Conservation (phyloP, 2,329 filamentous ascomycete genomes). For the Niveomyces coronatus region DNA sequence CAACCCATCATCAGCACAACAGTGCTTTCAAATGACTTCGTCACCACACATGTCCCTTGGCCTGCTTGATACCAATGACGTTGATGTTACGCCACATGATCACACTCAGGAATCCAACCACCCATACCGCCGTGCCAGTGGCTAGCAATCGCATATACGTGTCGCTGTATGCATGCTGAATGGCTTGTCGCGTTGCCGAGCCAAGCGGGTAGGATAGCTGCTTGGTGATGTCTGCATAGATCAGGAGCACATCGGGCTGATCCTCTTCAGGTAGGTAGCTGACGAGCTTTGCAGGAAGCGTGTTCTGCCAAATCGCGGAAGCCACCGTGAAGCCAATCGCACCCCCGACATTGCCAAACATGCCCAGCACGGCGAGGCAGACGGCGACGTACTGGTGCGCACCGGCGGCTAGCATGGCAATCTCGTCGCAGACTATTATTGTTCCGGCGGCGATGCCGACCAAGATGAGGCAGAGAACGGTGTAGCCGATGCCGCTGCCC, state of each 20-base stretch:
- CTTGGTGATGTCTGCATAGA: conserved; percentile 42
- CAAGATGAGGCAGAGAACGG: conserved; percentile 30
- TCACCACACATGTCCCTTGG: conserved; percentile 30
- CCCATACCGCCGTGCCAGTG: conserved; percentile 24
- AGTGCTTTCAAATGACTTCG: conserved; percentile 20
- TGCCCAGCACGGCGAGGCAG: conserved; percentile 18
- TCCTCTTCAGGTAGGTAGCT: conserved; percentile 36
- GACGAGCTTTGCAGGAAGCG: conserved; percentile 31
- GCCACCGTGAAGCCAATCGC: conserved; percentile 21
- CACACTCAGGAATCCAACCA: conserved; percentile 24
- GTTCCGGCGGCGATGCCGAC: conserved; percentile 28
- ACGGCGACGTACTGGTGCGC: conserved; percentile 22
- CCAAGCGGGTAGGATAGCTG: conserved; percentile 42
- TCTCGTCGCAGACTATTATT: conserved; percentile 19
- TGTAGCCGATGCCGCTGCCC: conserved; percentile 22
- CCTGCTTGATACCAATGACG: conserved; percentile 36
- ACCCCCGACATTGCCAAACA: conserved; percentile 18
- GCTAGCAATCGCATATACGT: conserved; percentile 38
- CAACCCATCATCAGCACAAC: conserved; percentile 8
- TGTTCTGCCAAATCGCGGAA: conserved; percentile 22
- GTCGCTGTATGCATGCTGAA: conserved; percentile 48
- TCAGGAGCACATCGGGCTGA: conserved; percentile 28
- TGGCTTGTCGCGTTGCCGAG: conserved; percentile 34
- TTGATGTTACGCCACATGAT: conserved; percentile 40
- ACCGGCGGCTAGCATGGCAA: conserved; percentile 17